Evolutionary conservation across 2,329 filamentous ascomycete genomes (phyloP).

Genomic region (Hymenoscyphus occultus): DNA sequence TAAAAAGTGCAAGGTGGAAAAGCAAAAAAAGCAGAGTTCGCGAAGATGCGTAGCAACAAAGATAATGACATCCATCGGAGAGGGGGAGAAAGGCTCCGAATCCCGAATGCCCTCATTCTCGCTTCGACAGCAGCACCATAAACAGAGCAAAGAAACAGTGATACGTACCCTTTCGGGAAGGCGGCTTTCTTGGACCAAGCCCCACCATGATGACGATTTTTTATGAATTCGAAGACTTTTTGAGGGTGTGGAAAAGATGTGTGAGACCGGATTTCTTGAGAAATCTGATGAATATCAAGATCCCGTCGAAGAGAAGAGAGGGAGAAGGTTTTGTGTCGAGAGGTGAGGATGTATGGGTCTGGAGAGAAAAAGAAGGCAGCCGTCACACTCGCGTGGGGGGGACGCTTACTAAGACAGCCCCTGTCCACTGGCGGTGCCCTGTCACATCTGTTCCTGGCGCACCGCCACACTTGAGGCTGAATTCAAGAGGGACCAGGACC

Average conservation of each 20-base stretch:
- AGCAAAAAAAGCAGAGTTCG: neutral
- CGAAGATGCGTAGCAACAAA: neutral
- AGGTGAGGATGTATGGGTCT: neutral
- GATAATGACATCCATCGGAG: neutral
- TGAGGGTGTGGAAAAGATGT: neutral
- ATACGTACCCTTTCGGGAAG: conserved; percentile 65
- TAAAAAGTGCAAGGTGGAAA: conserved; percentile 1
- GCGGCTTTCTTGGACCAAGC: conserved; percentile 59
- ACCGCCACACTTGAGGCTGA: neutral
- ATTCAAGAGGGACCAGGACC: conserved; percentile 10
- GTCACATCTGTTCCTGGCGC: neutral
- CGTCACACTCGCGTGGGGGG: neutral
- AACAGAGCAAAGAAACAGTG: neutral
- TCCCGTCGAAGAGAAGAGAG: neutral
- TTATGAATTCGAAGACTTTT: conserved; percentile 1
- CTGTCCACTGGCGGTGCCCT: too few relatives aligned
- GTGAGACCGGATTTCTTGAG: neutral
- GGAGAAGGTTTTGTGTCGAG: neutral
- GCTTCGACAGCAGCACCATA: neutral
- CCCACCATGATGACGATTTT: conserved; percentile 52
- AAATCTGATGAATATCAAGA: neutral
- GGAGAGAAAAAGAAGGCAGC: neutral
- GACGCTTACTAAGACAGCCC: neutral
- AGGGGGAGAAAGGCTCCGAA: neutral
- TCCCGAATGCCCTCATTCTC: neutral